Conservation (phyloP, 2,329 filamentous ascomycete genomes). For the Thyridium curvatum region DNA sequence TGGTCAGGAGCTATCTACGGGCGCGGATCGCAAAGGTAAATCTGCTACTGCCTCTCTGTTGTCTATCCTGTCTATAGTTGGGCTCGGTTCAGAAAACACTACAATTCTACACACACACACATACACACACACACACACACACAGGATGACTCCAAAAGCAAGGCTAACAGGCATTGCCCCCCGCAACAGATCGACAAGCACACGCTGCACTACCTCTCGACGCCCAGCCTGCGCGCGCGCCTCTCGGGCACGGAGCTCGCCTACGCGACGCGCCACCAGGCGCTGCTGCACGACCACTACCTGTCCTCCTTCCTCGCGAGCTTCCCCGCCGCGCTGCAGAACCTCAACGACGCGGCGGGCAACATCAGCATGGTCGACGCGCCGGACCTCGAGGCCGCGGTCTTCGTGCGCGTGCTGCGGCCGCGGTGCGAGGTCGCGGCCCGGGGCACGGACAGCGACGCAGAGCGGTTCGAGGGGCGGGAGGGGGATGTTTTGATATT, state of each 20-base stretch:
- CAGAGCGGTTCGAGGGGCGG: conserved; percentile 44
- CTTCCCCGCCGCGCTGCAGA: conserved; percentile 73
- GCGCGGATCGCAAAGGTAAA: conserved; percentile 82
- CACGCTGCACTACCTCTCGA: conserved; percentile 65
- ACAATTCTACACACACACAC: too few relatives aligned
- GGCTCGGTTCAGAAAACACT: too few relatives aligned
- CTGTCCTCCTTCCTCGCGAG: conserved; percentile 74
- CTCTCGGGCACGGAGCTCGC: conserved; percentile 72
- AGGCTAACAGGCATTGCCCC: too few relatives aligned
- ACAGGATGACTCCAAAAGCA: too few relatives aligned
- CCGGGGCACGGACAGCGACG: conserved; percentile 58
- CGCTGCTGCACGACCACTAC: conserved; percentile 80
- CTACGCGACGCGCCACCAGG: conserved; percentile 81
- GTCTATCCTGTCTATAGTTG: too few relatives aligned
- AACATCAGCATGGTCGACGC: conserved; percentile 89
- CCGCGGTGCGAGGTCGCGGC: conserved; percentile 54
- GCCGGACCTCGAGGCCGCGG: conserved; percentile 75
- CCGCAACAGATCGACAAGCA: conserved; percentile 76
- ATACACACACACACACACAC: too few relatives aligned
- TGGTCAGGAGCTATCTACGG: conserved; percentile 76
- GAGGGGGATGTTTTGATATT: conserved; percentile 64
- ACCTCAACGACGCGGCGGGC: conserved; percentile 84
- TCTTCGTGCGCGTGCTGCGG: conserved; percentile 71
- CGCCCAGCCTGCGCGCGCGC: conserved; percentile 45
- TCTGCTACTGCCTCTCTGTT: too few relatives aligned